Conservation (phyloP, 148 eudicot genomes). For the Beta vulgaris region DNA sequence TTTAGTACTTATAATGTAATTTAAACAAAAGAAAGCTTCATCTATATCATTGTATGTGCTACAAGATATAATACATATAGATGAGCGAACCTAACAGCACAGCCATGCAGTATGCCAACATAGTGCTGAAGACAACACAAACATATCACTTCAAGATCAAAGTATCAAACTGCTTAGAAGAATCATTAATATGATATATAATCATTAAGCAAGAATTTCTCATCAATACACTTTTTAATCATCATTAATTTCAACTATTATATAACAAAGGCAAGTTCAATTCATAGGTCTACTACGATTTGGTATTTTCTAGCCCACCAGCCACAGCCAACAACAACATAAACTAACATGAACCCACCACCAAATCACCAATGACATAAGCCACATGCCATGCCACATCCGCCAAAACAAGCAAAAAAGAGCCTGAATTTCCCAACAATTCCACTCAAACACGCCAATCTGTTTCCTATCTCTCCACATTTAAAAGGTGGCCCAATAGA, state of each 20-base stretch:
- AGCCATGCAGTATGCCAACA: not conserved
- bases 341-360: not conserved
- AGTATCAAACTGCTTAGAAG: not conserved
- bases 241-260: too few species aligned
- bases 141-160: not conserved
- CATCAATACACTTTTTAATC: not conserved
- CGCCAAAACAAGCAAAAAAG: not conserved
- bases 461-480: too few species aligned
- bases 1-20: too few species aligned
- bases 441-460: too few species aligned
- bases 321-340: not conserved
- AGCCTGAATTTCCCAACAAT: not conserved
- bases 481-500: too few species aligned
- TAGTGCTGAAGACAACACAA: not conserved
- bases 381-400: not conserved
- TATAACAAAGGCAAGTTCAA: not conserved
- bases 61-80: not conserved
- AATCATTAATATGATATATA: not conserved
- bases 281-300: not conserved
- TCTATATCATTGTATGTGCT: not conserved
- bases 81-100: not conserved
- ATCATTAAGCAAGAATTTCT: not conserved
- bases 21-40: not conserved
- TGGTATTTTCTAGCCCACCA: not conserved
- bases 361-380: not conserved